These are phyloP conservation scores for Akebia trifoliata DNA, from an alignment of 164 flowering plant species.

Conservation along the genomic window DNA sequence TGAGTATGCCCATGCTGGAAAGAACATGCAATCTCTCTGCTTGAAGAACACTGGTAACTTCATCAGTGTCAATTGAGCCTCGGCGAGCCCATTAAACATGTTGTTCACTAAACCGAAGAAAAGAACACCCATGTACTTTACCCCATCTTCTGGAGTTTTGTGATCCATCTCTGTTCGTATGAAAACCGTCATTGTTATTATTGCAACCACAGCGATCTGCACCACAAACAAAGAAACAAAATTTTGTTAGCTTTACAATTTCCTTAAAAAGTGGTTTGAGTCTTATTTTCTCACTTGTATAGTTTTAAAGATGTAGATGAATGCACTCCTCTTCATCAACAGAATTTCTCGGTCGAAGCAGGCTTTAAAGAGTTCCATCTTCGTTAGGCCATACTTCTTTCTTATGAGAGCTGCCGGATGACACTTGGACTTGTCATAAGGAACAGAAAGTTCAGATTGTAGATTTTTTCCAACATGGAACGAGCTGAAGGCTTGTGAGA, in stretches of 20 bases:
- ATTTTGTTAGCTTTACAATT: not conserved
- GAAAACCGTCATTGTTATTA: slow-evolving; percentile 43
- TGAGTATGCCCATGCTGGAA: slow-evolving; percentile 54
- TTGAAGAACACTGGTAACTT: slow-evolving; percentile 41
- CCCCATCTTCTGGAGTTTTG: slow-evolving; percentile 17
- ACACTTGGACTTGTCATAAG: slow-evolving; percentile 25
- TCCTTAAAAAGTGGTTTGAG: not conserved
- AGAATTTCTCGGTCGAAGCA: slow-evolving; percentile 42
- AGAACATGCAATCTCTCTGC: slow-evolving; percentile 41
- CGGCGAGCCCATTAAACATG: slow-evolving; percentile 43
- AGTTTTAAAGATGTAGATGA: slow-evolving; percentile 52
- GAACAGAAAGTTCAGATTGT: slow-evolving; percentile 13
- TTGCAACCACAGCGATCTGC: slow-evolving; percentile 37
- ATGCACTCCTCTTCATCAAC: slow-evolving; percentile 64
- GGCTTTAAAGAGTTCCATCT: slow-evolving; percentile 52
- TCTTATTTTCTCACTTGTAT: slow-evolving; percentile 25
- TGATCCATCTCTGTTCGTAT: slow-evolving; percentile 43
- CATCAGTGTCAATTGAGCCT: slow-evolving; percentile 25
- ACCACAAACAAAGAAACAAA: not conserved
- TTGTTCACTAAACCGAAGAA: slow-evolving; percentile 29
- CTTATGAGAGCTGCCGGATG: slow-evolving; percentile 46
- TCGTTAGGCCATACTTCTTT: slow-evolving; percentile 41
- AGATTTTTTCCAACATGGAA: slow-evolving; percentile 34
- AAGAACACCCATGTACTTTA: slow-evolving; percentile 29
- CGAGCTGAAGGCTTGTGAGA: slow-evolving; percentile 28